Evolutionary conservation across 345 rosid species (phyloP), one percentile per base, ranked within the genome.

Genomic region (Mangifera indica): DNA sequence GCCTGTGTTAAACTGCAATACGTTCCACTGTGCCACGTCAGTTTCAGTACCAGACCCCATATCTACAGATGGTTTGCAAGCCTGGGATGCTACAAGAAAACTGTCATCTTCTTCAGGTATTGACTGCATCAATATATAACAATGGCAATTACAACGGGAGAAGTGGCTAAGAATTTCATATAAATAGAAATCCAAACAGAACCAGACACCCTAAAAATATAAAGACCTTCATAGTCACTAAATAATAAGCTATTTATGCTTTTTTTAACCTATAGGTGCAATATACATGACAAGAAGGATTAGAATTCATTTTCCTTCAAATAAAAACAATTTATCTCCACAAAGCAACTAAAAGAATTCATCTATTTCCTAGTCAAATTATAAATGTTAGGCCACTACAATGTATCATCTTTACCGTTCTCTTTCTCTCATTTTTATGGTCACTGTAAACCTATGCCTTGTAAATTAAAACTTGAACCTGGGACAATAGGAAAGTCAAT

Each of bases 1-100:
- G 59, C 94, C 98, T 4, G 99, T 96, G 78, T 93, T 96, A 77
- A 96, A 93, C 78, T 96, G 98, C 77, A 96, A 81, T 60, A 96
- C 97, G 18, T 96, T 96, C 99, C 99, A 96, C 73, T 91, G 98
- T 40, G 99, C 83, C 71, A 96, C 98, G 40, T 88, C 99, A 21
- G 90, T 89, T 67, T 86, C 99, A 17, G 76, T 77, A 63, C 85
- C 71, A 42, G 93, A 75, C 40, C 79, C 89, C 18, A 79, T 77
- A 67, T 91, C 96, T 2, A 77, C 73, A 2, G 91, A 81, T 40
- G 82, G 81, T 74, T 79, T 87, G 63, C 76, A 74, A 76, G 77
- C 71, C 65, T 75, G 82, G 63, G 83, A 67, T 48, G 72, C 63
- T 64, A 83, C 91, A 37, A 64, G 83, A 34, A 74, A 40, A 54